Base-by-base conservation (phyloP, 2,329 filamentous ascomycete genomes). In the Aspergillus bombycis region DNA sequence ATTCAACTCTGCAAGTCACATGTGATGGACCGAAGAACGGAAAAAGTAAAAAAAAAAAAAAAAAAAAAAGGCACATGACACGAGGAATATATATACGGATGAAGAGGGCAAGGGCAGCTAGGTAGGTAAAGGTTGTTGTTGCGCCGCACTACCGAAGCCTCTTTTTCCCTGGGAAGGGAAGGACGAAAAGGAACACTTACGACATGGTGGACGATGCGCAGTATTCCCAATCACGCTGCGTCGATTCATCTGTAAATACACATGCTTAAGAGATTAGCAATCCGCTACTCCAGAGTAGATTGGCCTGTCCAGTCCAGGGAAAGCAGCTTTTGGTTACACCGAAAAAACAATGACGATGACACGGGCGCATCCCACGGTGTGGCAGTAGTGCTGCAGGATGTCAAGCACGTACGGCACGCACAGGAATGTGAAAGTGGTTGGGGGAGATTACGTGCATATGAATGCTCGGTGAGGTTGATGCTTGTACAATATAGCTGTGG, bases 191-290 rank as follows among this genome's bases (percentile, higher is more conserved):
- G 67, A 68, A 79, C 34, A 41, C 77, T 79, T 77, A 79, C 77
- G 77, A 78, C 77, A 79, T 79, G 67, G 69, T 77, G 72, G 73
- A 74, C 64, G 70, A 73, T 70, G 72, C 67, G 67, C 67, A 69
- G 65, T 69, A 65, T 70, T 71, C 68, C 71, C 74, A 75, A 75
- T 74, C 76, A 75, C 71, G 68, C 69, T 68, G 68, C 67, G 71
- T 65, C 70, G 70, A 73, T 72, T 77, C 75, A 77, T 78, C 75
- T 77, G 75, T 74, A 75, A 70, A 73, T 76, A 74, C 74, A 77
- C 68, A 71, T 72, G 69, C 70, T 71, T 72, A 69, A 67, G 69
- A 71, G 69, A 70, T 75, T 74, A 76, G 75, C 71, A 71, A 70
- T 68, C 72, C 72, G 74, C 71, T 73, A 73, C 71, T 71, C 68